Evolutionary conservation across 768 basidiomycete species (phyloP), one percentile per base, ranked within the genome.

Genomic region (Neoboletus magnificus): DNA sequence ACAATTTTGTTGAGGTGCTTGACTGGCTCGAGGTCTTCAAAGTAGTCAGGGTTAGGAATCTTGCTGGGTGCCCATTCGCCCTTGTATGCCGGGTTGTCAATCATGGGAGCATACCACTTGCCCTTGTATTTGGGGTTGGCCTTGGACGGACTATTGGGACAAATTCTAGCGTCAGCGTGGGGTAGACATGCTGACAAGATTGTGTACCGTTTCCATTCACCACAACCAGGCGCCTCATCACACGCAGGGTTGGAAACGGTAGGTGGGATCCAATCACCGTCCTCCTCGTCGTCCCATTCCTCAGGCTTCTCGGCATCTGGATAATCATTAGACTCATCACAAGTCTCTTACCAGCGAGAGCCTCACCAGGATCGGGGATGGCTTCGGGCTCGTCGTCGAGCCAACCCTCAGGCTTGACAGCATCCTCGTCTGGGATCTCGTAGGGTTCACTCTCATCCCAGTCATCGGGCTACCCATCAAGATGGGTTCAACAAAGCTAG

Each of bases 201-300:
- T 10, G 46, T 60, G 9, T 70, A 90, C 85, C 83, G 83, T 69
- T 86, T 86, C 96, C 96, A 99, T 73, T 87, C 86, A 67, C 97
- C 97, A 67, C 97, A 99, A 29, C 97, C 97, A 65, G 93, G 83
- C 57, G 85, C 95, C 53, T 86, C 89, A 60, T 84, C 78, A 69
- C 97, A 98, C 70, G 85, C 89, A 59, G 96, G 91, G 82, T 99
- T 99, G 56, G 81, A 74, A 54, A 98, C 79, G 54, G 84, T 85
- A 30, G 97, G 95, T 8, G 95, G 82, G 61, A 98, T 83, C 94
- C 94, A 99, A 69, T 98, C 96, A 71, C 97, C 97, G 63, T 99
- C 96, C 71, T 98, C 97, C 69, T 98, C 97, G 64, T 98, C 96
- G 66, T 97, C 94, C 97, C 97, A 99, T 73, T 99, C 97, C 70